Evolutionary conservation across 192 early-diverging fungal species (phyloP).

Genomic region (Coemansia sp.): DNA sequence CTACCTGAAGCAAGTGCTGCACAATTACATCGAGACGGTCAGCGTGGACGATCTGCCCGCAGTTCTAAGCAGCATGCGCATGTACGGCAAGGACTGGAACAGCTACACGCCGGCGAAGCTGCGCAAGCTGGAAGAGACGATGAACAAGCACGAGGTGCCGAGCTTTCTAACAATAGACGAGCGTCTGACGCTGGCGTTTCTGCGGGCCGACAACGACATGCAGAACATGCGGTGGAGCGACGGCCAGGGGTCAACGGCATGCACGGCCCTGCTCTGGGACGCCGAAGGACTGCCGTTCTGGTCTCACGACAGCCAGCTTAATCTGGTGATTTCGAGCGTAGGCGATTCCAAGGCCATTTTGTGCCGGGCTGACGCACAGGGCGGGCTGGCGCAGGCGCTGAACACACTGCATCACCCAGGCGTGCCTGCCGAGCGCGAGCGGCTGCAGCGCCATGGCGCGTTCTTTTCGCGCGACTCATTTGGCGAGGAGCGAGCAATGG

Average conservation of each 20-base stretch:
- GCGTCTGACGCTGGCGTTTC: slow-evolving; percentile 63
- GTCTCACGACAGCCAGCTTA: slow-evolving; percentile 59
- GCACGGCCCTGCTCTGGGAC: slow-evolving; percentile 63
- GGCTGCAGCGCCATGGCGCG: slow-evolving; percentile 67
- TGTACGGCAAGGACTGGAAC: slow-evolving; percentile 46
- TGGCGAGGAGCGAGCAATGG: slow-evolving; percentile 71
- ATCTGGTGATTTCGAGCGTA: slow-evolving; percentile 66
- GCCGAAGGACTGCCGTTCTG: slow-evolving; percentile 66
- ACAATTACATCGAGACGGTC: slow-evolving; percentile 36
- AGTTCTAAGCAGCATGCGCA: slow-evolving; percentile 31
- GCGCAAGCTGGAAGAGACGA: slow-evolving; percentile 29
- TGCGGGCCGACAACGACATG: slow-evolving; percentile 59
- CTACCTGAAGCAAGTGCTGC: slow-evolving; percentile 41
- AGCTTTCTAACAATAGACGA: slow-evolving; percentile 66
- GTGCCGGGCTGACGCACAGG: slow-evolving; percentile 56
- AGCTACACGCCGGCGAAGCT: slow-evolving; percentile 39
- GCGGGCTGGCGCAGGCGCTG: slow-evolving; percentile 59
- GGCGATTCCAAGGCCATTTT: slow-evolving; percentile 62
- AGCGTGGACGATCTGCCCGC: slow-evolving; percentile 19
- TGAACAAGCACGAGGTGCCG: slow-evolving; percentile 26
- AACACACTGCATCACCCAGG: slow-evolving; percentile 71
- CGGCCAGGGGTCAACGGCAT: slow-evolving; percentile 68
- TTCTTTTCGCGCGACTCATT: slow-evolving; percentile 76
- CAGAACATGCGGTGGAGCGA: slow-evolving; percentile 53
- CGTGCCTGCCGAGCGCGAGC: slow-evolving; percentile 58